Conservation (phyloP, 208 protist species). For the Acanthamoeba royreba region DNA sequence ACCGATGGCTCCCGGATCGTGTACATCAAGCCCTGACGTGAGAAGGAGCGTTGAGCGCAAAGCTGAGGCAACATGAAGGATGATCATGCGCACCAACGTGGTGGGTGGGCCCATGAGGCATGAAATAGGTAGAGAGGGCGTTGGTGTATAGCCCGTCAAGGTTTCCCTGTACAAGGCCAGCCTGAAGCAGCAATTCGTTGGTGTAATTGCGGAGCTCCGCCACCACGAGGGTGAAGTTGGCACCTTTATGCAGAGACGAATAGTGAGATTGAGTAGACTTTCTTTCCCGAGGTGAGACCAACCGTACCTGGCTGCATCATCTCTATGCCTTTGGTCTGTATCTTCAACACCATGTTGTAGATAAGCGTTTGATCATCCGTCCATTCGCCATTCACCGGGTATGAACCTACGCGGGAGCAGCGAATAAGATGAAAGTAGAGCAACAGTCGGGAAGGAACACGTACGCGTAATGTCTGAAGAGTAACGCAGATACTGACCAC, state of each 20-base stretch:
- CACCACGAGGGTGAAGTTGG: neutral
- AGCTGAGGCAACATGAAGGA: too few relatives aligned
- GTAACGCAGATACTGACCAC: constrained; percentile 94
- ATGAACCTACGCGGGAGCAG: constrained; percentile 60
- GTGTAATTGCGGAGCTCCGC: neutral
- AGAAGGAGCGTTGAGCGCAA: too few relatives aligned
- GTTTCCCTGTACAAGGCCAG: neutral
- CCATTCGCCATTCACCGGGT: constrained; percentile 95
- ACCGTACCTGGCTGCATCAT: neutral
- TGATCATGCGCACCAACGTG: constrained; percentile 28
- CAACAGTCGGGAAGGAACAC: too few relatives aligned
- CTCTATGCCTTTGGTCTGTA: neutral
- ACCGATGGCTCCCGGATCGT: constrained; percentile 72
- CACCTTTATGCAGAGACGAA: too few relatives aligned
- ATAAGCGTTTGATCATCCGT: constrained; percentile 83
- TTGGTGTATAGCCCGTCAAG: neutral
- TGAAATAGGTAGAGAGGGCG: neutral
- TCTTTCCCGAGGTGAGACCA: too few relatives aligned
- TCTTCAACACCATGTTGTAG: neutral
- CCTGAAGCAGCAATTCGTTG: neutral
- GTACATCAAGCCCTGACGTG: constrained; percentile 82
- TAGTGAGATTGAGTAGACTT: too few relatives aligned
- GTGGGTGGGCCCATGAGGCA: neutral
- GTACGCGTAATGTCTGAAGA: constrained; percentile 95
- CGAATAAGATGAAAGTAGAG: neutral